Conservation (phyloP, 2,329 filamentous ascomycete species). For the Scedosporium boydii region DNA sequence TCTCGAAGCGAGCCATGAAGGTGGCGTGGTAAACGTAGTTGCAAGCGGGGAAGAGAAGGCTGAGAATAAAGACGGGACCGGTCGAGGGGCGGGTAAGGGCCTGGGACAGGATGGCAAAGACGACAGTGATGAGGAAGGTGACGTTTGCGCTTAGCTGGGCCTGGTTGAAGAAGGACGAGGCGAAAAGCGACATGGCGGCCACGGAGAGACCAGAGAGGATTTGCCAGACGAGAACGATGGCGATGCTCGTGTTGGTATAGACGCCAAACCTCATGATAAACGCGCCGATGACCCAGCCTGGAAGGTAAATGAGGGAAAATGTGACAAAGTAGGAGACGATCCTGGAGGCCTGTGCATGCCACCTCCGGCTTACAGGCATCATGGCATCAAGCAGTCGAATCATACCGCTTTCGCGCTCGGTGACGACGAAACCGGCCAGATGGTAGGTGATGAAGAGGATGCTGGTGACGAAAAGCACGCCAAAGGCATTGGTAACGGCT, state of each 20-base stretch:
- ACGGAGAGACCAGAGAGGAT: constrained; percentile 68
- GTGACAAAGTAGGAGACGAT: constrained; percentile 70
- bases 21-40: constrained; percentile 78
- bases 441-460: constrained; percentile 81
- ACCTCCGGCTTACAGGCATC: constrained; percentile 67
- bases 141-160: constrained; percentile 82
- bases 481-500: constrained; percentile 66
- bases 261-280: constrained; percentile 53
- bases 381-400: constrained; percentile 83
- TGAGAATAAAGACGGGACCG: constrained; percentile 57
- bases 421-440: constrained; percentile 74
- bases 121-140: constrained; percentile 59
- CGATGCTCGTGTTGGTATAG: constrained; percentile 53
- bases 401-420: constrained; percentile 79
- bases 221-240: constrained; percentile 64
- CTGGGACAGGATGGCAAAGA: constrained; percentile 77
- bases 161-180: constrained; percentile 75
- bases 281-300: constrained; percentile 72
- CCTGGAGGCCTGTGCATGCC: constrained; percentile 71
- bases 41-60: constrained; percentile 75
- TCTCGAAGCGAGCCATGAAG: constrained; percentile 68
- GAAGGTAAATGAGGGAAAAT: constrained; percentile 70
- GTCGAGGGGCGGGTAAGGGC: constrained; percentile 55
- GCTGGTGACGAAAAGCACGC: constrained; percentile 68
- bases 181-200: constrained; percentile 71